phyloP scores from a whole-genome alignment of 73 alveolate genomes.

The Halteria grandinella region DNA sequence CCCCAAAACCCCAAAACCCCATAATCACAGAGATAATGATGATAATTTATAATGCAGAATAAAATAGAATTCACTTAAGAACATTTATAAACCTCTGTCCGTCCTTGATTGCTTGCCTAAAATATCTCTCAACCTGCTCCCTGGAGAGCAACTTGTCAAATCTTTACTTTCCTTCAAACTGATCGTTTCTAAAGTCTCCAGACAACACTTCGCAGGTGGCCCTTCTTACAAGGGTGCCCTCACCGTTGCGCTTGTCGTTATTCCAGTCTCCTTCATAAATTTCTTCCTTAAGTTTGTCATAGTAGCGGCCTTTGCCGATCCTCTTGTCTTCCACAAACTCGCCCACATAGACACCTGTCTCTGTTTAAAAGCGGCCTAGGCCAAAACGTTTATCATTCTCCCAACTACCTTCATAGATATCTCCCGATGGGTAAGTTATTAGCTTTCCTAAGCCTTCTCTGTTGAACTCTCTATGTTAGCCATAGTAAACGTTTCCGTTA shows the following conservation, averaged over 20 bases:
- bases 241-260: conserved; percentile 41
- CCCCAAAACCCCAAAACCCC: no score
- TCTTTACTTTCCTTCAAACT: conserved; percentile 21
- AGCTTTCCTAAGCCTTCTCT: conserved; percentile 44
- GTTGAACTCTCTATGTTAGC: conserved; percentile 24
- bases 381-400: conserved; percentile 44
- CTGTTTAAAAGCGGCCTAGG: background rate
- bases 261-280: conserved; percentile 57
- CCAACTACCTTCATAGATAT: conserved; percentile 43
- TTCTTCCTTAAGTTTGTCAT: conserved; percentile 42
- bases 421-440: conserved; percentile 6
- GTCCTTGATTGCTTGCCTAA: no score
- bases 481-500: conserved; percentile 36
- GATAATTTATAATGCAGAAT: no score
- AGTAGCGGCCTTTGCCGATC: conserved; percentile 34
- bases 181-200: conserved; percentile 54
- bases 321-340: conserved; percentile 26
- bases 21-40: no score
- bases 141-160: conserved; percentile 23
- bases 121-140: conserved; percentile 24
- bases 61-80: no score
- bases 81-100: no score
- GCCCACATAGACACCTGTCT: conserved; percentile 28
- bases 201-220: conserved; percentile 28
- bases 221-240: conserved; percentile 27